Evolutionary conservation across 2,329 filamentous ascomycete genomes (phyloP), one percentile per base, ranked within the genome.

Genomic region (Aspergillus alliaceus): DNA sequence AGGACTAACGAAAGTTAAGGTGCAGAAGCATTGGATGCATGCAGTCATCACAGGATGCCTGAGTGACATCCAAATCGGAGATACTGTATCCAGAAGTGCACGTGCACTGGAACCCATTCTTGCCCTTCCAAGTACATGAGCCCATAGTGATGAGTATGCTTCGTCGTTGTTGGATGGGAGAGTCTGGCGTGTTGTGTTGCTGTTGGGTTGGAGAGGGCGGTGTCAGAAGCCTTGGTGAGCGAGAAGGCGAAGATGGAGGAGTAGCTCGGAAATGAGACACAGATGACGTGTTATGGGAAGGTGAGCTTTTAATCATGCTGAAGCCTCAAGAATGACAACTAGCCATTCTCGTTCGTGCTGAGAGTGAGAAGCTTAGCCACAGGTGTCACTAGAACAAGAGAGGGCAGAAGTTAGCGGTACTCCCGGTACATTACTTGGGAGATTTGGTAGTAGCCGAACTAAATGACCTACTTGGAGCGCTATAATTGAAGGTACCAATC

Each of bases 21-120:
- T 54, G 53, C 18, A 50, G 20, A 29, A n/a, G 18, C 44, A 54
- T 54, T 27, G 53, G 32, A 49, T 54, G 53, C 44, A 2, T 12
- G 32, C 53, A 54, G 6, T 40, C 24, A 4, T 48, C 31, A 42
- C 44, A 54, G 6, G 2, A 12, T 42, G 35, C 44, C 3, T 47
- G 25, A n/a, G 22, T 31, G 5, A 47, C 22, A 47, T 47, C 25
- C 2, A 31, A n/a, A 47, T 31, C n/a, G 6, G 44, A 47, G 14
- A 14, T 18, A 25, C 15, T 24, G 22, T 24, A 31, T 22, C 44
- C 44, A 8, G 25, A 29, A 6, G 4, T n/a, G 15, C 44, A 47
- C 8, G n/a, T 7, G 24, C 44, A 47, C 22, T 7, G 44, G 15
- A 6, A 29, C n/a, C 35, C 35, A 47, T 18, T 14, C 9, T 25